These are phyloP conservation scores for Aspergillus sp. DNA, from an alignment of 2,329 filamentous ascomycete genomes.

Conservation along the genomic window DNA sequence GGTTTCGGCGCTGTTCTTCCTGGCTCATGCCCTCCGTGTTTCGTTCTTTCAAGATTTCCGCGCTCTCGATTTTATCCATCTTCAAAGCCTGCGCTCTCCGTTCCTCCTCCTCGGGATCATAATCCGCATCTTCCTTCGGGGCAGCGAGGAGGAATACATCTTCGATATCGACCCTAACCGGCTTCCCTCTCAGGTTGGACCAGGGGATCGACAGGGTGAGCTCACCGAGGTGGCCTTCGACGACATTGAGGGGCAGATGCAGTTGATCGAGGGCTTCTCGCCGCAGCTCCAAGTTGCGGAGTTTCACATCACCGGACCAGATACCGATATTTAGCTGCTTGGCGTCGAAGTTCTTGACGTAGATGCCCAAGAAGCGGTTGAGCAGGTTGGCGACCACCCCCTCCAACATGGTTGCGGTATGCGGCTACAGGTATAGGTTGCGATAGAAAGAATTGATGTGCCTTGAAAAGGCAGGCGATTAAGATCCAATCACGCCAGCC, in stretches of 20 bases:
- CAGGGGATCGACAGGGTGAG: conserved; percentile 93
- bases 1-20: conserved; percentile 95
- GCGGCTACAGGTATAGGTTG: conserved; percentile 73
- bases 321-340: conserved; percentile 98
- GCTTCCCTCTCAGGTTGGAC: conserved; percentile 93
- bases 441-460: conserved; percentile 24
- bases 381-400: conserved; percentile 94
- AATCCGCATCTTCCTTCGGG: conserved; percentile 91
- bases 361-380: conserved; percentile 99
- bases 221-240: conserved; percentile 89
- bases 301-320: conserved; percentile 97
- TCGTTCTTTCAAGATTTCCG: conserved; percentile 88
- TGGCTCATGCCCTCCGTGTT: conserved; percentile 89
- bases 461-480: background rate
- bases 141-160: conserved; percentile 95
- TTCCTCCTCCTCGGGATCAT: conserved; percentile 90
- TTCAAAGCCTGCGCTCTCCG: conserved; percentile 85
- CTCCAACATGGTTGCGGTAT: conserved; percentile 79
- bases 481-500: conserved; percentile 6
- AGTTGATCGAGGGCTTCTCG: conserved; percentile 96
- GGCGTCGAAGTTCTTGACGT: conserved; percentile 99
- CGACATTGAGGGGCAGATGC: conserved; percentile 92
- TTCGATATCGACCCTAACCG: conserved; percentile 91
- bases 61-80: conserved; percentile 97
- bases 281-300: conserved; percentile 87